Base-by-base conservation (phyloP, 164 flowering plant species). In the Chimonanthus salicifolius region DNA sequence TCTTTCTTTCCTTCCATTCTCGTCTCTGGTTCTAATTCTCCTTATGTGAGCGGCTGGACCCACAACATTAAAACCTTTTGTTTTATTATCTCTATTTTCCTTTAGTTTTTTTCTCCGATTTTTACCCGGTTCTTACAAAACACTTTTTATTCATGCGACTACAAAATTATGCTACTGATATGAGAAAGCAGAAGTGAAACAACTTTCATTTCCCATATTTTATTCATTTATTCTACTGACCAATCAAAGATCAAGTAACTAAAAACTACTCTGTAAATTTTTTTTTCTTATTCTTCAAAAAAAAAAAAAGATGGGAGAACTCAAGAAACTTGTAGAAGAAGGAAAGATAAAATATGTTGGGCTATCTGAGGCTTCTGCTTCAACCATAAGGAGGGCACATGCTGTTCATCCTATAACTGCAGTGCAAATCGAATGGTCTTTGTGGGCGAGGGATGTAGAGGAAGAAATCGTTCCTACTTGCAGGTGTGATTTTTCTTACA, bases 371-470 rank as follows among this genome's bases (percentile, higher is more conserved):
- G 77, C 80, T 48, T 78, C 77, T 20, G 77, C 77, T 71, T 78
- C 80, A 5, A 78, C 78, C 15, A 78, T 78, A 18, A 71, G 80
- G 76, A 78, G 80, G 66, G 80, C 80, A 15, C 80, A 78, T 78
- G 80, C 80, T 67, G 77, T 78, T 44, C 80, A 78, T 44, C 80
- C 80, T 13, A 74, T 78, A 71, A 78, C 80, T 45, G 77, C 80
- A 49, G 75, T 78, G 33, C 77, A 78, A 43, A 47, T 71, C 43
- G 80, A 74, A 47, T 78, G 80, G 80, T 74, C 80, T 11, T 62
- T 78, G 67, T 78, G 72, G 72, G 1, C 72, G 44, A 70, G 72
- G 33, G 72, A 70, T 54, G 63, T 21, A 21, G 63, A 54, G 64
- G 72, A 78, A 71, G 81, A 78, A 13, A 72, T 78, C 45, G 20